Evolutionary conservation across 1,284 basidiomycete species (phyloP).

Genomic region (Papiliotrema terrestris): DNA sequence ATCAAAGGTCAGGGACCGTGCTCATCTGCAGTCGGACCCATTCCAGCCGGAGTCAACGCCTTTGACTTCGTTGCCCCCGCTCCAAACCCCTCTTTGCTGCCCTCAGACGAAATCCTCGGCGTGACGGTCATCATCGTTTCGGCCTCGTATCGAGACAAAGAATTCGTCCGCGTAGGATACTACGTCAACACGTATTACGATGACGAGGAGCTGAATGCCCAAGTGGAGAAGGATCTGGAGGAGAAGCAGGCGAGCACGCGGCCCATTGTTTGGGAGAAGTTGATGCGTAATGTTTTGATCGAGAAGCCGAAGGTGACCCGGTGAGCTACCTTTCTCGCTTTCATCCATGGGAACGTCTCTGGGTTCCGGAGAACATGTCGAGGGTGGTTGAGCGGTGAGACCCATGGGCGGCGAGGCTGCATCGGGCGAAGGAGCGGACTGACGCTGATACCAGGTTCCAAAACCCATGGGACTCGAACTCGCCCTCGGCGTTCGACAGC

Average conservation of each 20-base stretch:
- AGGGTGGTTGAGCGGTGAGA: too few species aligned
- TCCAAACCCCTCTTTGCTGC: slow-evolving; percentile 71
- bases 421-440: too few species aligned
- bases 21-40: slow-evolving; percentile 69
- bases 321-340: slow-evolving; percentile 28
- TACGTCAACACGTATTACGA: slow-evolving; percentile 99
- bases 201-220: slow-evolving; percentile 67
- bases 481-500: slow-evolving; percentile 14
- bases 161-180: slow-evolving; percentile 98
- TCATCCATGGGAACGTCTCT: too few species aligned
- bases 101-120: slow-evolving; percentile 62
- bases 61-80: slow-evolving; percentile 85
- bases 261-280: slow-evolving; percentile 66
- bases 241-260: slow-evolving; percentile 62
- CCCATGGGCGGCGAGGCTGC: too few species aligned
- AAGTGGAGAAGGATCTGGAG: background rate
- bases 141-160: slow-evolving; percentile 84
- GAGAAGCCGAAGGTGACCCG: slow-evolving; percentile 92
- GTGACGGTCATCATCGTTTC: slow-evolving; percentile 95
- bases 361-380: too few species aligned
- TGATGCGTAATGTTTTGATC: slow-evolving; percentile 80
- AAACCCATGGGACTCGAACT: slow-evolving; percentile 43
- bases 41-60: slow-evolving; percentile 89
- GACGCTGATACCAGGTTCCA: slow-evolving; percentile 31
- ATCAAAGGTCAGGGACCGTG: too few species aligned